Evolutionary conservation across 78 protist species (phyloP), one percentile per base, ranked within the genome.

Genomic region (Planoprotostelium fungivorum): DNA sequence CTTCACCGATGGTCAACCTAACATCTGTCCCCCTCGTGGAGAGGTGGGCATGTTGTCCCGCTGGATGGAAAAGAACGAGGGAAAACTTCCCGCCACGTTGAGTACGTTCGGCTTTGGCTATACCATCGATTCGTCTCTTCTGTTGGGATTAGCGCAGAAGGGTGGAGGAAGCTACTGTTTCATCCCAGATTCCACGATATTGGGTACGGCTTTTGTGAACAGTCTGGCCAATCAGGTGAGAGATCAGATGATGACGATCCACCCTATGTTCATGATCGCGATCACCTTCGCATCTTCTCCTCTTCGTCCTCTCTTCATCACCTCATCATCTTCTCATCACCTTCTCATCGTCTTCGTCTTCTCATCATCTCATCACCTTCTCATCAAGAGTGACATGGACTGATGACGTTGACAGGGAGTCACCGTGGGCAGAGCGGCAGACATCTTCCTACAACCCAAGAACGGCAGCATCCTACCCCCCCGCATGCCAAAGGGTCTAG

Each of bases 51-150:
- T 34, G 89, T 86, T 95, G 35, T 0, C 35, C 31, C 0, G 36
- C 35, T 95, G 92, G 94, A 1, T 36, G 35, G 96, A 93, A 1
- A 1, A 90, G 86, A 28, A 90, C 87, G 88, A 90, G 1, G 85
- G 9, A 1, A 29, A 25, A 5, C 5, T 51, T 5, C 73, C 73
- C 73, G 73, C 89, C 28, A 16, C 38, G 39, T 9, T 95, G 31
- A 38, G 31, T 90, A 93, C 97, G 29, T 95, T 95, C 39, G 97
- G 97, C 34, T 95, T 95, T 51, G 97, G 97, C 37, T 93, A 95
- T 90, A 34, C 29, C 87, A 88, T 95, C 39, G 93, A 92, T 94
- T 85, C 89, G 63, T 34, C 34, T 31, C 93, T 95, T 37, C 95
- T 95, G 63, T 25, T 35, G 36, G 88, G 0, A 29, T 0, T 95